phyloP scores from a whole-genome alignment of 2,329 filamentous ascomycete species.

The Coniochaeta prunicola region DNA sequence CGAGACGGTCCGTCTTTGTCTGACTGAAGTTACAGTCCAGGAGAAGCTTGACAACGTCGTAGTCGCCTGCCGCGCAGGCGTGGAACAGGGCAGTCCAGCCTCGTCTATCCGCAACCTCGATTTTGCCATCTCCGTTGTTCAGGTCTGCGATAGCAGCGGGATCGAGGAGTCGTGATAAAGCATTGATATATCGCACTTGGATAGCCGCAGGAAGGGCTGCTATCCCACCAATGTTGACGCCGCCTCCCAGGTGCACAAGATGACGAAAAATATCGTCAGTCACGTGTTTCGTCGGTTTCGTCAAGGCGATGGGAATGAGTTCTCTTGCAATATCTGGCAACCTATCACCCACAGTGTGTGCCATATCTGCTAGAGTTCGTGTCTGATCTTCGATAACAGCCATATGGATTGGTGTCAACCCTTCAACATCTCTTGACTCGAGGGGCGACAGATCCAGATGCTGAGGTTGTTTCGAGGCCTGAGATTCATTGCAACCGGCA shows the following conservation, averaged over 20 bases:
- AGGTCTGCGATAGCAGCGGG: background rate
- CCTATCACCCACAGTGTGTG: background rate
- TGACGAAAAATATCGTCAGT: background rate
- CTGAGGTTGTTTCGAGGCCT: background rate
- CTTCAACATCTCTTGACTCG: background rate
- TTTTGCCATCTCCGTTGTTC: background rate
- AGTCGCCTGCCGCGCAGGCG: conserved; percentile 20
- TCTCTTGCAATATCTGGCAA: background rate
- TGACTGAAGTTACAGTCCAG: conserved; percentile 17
- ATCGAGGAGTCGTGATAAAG: background rate
- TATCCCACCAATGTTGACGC: background rate
- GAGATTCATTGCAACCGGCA: background rate
- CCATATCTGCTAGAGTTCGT: background rate
- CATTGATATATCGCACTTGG: background rate
- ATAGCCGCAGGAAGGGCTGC: background rate
- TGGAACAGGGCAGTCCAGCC: conserved; percentile 26
- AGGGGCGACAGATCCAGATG: background rate
- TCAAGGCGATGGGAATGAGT: background rate
- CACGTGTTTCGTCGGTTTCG: background rate
- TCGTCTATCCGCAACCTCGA: background rate
- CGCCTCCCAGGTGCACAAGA: background rate
- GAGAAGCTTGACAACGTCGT: conserved; percentile 15
- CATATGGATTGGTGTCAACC: background rate
- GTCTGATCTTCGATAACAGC: background rate
- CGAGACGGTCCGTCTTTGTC: conserved; percentile 14